Evolutionary conservation across 1,284 basidiomycete species (phyloP), one percentile per base, ranked within the genome.

Genomic region (Violaceomyces palustris): DNA sequence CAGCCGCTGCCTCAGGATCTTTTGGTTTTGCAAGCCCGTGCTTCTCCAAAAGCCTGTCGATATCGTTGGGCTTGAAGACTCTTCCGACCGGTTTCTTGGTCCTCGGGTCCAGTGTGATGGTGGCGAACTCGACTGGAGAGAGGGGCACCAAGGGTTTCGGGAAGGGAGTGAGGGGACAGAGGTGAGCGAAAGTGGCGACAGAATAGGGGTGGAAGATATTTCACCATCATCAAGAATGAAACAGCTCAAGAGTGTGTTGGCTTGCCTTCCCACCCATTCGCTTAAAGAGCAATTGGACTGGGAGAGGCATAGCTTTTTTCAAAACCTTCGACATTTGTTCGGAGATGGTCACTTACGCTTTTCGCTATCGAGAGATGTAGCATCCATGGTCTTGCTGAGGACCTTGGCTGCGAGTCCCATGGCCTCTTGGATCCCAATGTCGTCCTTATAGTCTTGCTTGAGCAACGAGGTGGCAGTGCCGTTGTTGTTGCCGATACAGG

Each of bases 361-460:
- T 28, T 72, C 69, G 39, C 64, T 64, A 34, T 90, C 87, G 53
- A 99, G 76, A 39, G 88, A 92, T 23, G 93, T 97, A 58, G 89
- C 91, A 74, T 99, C 93, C 92, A 98, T 96, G 35, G 93, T 97
- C 82, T 97, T 98, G 80, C 90, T 92, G 85, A 99, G 89, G 41
- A 91, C 87, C 77, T 86, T 87, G 62, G 96, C 80, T 37, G 89
- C 90, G 29, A 99, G 79, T 21, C 82, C 84, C 67, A 93, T 86
- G n/a, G 91, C 92, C n/a, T 69, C 69, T 39, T 69, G 62, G 34
- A 67, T 60, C 8, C 42, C 47, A 48, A 97, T 85, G 51, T 91
- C 89, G 62, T 97, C 93, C 75, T 96, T 94, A 78, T 97, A 97
- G 74, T 99, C 94, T 77, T 99, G 93, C 79, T 97, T 93, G 60